Evolutionary conservation across 495 filamentous ascomycete species (phyloP), one percentile per base, ranked within the genome.

Genomic region (Bacidia rubella): DNA sequence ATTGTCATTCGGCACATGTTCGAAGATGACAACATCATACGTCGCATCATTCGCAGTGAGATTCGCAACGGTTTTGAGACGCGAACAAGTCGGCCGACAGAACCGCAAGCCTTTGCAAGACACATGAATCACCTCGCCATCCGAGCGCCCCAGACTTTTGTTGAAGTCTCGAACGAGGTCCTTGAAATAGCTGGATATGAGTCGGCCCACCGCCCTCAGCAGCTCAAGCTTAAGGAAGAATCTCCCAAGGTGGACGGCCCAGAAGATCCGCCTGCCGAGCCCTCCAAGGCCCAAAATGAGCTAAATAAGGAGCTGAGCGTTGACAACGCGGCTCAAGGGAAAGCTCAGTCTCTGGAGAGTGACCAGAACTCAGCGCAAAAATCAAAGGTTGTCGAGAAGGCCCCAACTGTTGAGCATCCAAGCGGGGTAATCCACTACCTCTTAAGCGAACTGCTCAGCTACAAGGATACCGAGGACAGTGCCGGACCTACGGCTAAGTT

Each of bases 341-440:
- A 81, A 61, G 65, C 67, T 43, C 70, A 70, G 15, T 78, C 69
- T 1, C 75, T 79, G 55, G 59, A 68, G 5, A 65, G 63, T 55
- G 73, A 72, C 51, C 74, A 76, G 59, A 74, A 78, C 24, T 71
- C 74, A 64, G 56, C 65, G 0, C 79, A 82, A 49, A 83, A 79
- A 57, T 68, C 75, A 15, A 86, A 85, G 61, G 68, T 72, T 19
- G 55, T 67, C 3, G 89, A 95, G 55, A 96, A 94, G 63, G 70
- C 84, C 2, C 93, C 93, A 24, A 74, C 90, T 22, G 80, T 97
- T 2, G 90, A 95, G 64, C 85, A 90, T 54, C 87, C 93, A 0
- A 93, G 96, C 66, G 92, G 92, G 4, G 93, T 99, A 12, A 83
- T 97, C 54, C 87, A 95, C 61, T 97, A 94, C 68, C 73, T 99